phyloP scores from a whole-genome alignment of 306 rosid genomes.

The Quercus ilex region DNA sequence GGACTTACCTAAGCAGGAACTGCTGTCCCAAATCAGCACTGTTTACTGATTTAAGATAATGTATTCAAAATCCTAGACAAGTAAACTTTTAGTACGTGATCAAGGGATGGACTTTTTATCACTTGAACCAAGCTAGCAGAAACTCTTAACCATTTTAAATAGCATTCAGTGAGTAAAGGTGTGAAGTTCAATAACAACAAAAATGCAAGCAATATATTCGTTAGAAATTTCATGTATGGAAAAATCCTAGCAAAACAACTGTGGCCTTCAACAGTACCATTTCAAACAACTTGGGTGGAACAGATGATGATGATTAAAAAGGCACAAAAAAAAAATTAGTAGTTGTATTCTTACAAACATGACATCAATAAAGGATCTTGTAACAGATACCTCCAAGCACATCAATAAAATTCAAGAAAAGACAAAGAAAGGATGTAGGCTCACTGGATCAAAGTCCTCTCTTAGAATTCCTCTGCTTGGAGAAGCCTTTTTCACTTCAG shows the following conservation, averaged over 20 bases:
- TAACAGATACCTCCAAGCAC: background rate
- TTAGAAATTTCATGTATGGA: background rate
- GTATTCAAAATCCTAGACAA: background rate
- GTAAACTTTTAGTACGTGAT: background rate
- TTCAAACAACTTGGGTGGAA: constrained; percentile 1
- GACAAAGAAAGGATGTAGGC: constrained; percentile 10
- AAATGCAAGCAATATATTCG: background rate
- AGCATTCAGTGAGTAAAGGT: background rate
- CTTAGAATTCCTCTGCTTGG: constrained; percentile 94
- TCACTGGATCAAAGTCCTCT: constrained; percentile 91
- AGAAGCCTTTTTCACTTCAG: constrained; percentile 98
- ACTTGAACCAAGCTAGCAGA: background rate
- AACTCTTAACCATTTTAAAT: background rate
- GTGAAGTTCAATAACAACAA: background rate
- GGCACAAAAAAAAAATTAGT: background rate
- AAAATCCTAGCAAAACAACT: background rate
- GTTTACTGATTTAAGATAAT: background rate
- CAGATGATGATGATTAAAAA: background rate
- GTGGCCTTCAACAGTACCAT: background rate
- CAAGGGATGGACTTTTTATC: background rate
- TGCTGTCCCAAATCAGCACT: background rate
- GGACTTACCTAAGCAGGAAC: background rate
- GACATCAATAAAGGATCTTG: background rate
- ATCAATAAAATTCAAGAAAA: background rate
- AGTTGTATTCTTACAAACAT: background rate